These are phyloP conservation scores for Ascochyta koolunga DNA, from an alignment of 2,329 filamentous ascomycete species.

Conservation along the genomic window DNA sequence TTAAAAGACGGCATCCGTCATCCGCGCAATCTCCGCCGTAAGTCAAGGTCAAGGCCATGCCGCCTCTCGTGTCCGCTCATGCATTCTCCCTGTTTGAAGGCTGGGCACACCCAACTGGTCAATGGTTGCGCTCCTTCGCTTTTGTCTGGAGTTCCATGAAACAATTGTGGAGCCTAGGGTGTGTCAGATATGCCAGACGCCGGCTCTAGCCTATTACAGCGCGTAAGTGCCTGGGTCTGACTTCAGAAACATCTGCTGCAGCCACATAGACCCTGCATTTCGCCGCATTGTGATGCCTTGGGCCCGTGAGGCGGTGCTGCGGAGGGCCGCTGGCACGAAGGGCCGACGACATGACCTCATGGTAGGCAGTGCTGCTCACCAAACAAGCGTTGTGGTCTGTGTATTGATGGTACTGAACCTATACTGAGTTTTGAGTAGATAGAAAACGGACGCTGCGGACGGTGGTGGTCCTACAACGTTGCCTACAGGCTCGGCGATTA, in stretches of 20 bases:
- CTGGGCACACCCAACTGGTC: slow-evolving; percentile 33
- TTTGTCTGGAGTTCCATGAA: slow-evolving; percentile 42
- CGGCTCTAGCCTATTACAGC: slow-evolving; percentile 7
- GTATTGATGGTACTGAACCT: not conserved
- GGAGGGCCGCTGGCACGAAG: slow-evolving; percentile 12
- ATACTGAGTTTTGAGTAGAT: not conserved
- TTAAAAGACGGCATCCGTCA: slow-evolving; percentile 34
- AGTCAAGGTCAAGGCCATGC: slow-evolving; percentile 28
- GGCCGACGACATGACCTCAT: not conserved
- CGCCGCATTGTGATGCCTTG: slow-evolving; percentile 21
- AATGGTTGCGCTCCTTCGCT: slow-evolving; percentile 26
- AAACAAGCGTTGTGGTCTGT: not conserved
- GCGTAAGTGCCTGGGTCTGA: slow-evolving; percentile 27
- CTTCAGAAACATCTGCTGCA: slow-evolving; percentile 31
- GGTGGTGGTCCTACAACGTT: too few relatives aligned
- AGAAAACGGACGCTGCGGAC: not conserved
- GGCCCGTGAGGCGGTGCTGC: slow-evolving; percentile 27
- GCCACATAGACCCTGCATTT: slow-evolving; percentile 37
- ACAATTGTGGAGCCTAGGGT: slow-evolving; percentile 41
- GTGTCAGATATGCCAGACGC: slow-evolving; percentile 40
- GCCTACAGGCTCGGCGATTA: slow-evolving; percentile 8
- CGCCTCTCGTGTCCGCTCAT: slow-evolving; percentile 25
- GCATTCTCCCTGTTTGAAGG: slow-evolving; percentile 33
- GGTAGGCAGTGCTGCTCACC: slow-evolving; percentile 2
- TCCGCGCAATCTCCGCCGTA: slow-evolving; percentile 35